Base-by-base conservation (phyloP, 2,329 filamentous ascomycete genomes). In the Nectriaceae sp. region DNA sequence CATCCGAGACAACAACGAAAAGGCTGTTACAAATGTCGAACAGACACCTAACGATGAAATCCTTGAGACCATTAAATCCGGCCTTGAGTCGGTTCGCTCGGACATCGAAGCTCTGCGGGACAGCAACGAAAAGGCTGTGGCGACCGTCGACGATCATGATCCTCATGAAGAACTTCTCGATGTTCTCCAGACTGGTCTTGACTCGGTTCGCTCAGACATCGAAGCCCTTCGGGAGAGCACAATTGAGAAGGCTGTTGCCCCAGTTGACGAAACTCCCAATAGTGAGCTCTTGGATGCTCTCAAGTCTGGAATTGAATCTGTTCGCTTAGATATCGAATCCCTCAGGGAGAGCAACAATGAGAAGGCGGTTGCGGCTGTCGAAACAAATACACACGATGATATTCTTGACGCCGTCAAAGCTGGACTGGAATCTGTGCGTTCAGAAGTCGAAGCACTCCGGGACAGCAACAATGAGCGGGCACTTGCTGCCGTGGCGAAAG, bases 121-220 rank as follows among this genome's bases (percentile, higher is more conserved):
- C 20, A 69, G 61, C 43, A 84, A 95, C 39, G 68, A 68, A 33
- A 70, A 70, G 47, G 69, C 56, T 3, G 77, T 80, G 5, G 71
- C 83, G 18, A 72, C 78, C 66, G 86, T 89, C 4, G 72, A 82
- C 0, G 89, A 93, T 55, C 79, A 89, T 65, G 89, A 85, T 3
- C 80, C 88, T 40, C 90, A 87, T 48, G 88, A 93, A 53, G 90
- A 95, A 68, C 90, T 96, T 41, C 75, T 96, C 1, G 88, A 95
- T 53, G 88, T 88, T 0, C 76, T 96, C 44, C 93, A 88, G 65
- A 79, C 84, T n/a, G 90, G 90, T 0, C 74, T 96, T 10, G 83
- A 86, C 36, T 78, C 78, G 37, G 76, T 96, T 20, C 85, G 84
- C 46, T 77, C 80, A 1, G 90, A 96, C 42, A 88, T 92, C 3